Base-by-base conservation (phyloP, 371 early-diverging fungal genomes). In the Vairimorpha apis region DNA sequence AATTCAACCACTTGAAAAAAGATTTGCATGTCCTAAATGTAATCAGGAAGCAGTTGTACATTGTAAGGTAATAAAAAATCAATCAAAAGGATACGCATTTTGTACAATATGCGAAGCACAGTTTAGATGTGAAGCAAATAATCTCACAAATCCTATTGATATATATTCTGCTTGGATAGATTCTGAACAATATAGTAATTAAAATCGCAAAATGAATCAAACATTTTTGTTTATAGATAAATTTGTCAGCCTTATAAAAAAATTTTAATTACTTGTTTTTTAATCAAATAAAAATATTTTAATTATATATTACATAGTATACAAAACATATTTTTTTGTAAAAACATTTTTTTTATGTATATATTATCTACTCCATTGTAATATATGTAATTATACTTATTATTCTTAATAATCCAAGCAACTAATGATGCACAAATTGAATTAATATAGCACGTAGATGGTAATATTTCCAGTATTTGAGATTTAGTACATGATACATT, bases 21-120 rank as follows among this genome's bases (percentile, higher is more conserved):
- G 74, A 59, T 81, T 76, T 73, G 65, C 76, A 53, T 81, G 81
- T 56, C 79, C 77, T 12, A 47, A 59, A 44, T 81, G 81, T 51
- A 76, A 79, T 56, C 65, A 76, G 21, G 79, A 78, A 33, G 43
- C 69, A 4, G 74, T 74, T 62, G 81, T 81, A 12, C 55, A 64
- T 16, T 81, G 81, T 62, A 74, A 58, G 53, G 35, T 81, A 25
- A 33, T 60, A 13, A 76, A 67, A 62, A 38, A 41, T 1, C n/a
- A 49, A 33, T 59, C 45, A 37, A 70, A 70, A 29, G 80, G 77
- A 14, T 16, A 47, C 53, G 80, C 80, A 0, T 55, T 49, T 30
- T 73, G 74, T 55, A 70, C 72, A 8, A 66, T 77, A n/a, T 81
- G 81, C 53, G 71, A 81, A 29, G 72, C 78, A 55, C 35, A 30